Base-by-base conservation (phyloP, 1,284 basidiomycete genomes). In the Ustilago shanxiensis region DNA sequence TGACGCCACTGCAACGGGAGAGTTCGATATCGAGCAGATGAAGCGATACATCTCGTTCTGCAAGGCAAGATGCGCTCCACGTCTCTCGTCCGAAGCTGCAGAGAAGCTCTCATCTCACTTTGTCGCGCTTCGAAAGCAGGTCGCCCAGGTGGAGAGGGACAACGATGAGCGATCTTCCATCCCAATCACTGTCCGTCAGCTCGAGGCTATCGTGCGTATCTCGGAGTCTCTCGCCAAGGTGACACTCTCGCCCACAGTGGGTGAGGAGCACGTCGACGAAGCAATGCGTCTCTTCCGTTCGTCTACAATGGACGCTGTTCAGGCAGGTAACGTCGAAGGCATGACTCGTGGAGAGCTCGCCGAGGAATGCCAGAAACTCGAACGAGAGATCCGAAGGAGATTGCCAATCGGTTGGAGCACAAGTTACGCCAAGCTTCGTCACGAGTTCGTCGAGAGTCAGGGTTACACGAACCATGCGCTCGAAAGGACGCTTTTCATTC, bases 221-320 rank as follows among this genome's bases (percentile, higher is more conserved):
- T 98, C 95, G 5, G 97, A 99, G 87, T 93, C 95, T 3, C 89
- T 98, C 18, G 95, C 96, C 31, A 99, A 99, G 86, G 90, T 99
- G 87, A 95, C 94, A 0, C 89, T 99, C 22, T 92, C 92, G 1
- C 90, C 94, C 0, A 90, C 92, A 3, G 97, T 99, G 5, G 91
- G 92, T 79, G 92, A 93, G 66, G 93, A 98, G 86, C 96, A 99
- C 81, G 97, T 99, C 37, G 95, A 99, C 86, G 97, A 99, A 87
- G 94, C 97, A 6, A 98, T 99, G 83, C 91, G 97, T 7, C 88
- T 99, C 28, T 99, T 99, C 91, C 98, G 97, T 82, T 97, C 92
- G 87, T 98, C 95, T 18, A 99, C 97, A 1, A 98, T 99, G 96
- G 95, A 99, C 86, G 97, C 97, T 26, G 95, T 99, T 28, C 93